Evolutionary conservation across 495 filamentous ascomycete genomes (phyloP), one percentile per base, ranked within the genome.

Genomic region (Penicillium argentinense): DNA sequence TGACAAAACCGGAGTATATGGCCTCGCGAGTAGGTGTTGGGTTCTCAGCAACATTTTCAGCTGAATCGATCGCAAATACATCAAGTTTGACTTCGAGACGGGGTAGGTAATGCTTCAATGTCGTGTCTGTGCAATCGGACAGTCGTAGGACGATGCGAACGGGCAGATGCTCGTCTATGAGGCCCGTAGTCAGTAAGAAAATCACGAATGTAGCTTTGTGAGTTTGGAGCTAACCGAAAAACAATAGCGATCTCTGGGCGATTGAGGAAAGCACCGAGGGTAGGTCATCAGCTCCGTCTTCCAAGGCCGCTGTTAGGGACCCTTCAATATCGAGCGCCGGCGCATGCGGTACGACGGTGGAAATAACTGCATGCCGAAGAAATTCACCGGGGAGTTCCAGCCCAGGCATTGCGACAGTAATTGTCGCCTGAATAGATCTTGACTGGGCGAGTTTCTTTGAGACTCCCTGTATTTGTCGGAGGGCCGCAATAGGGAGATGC

Each of bases 321-420:
- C 81, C 74, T 49, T 87, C 79, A 28, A 91, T 72, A 55, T 83
- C 71, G 49, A 90, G 74, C 28, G 80, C 58, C 29, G 87, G 83
- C 24, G 79, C 76, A 47, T 85, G 73, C 18, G 91, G 91, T 23
- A 95, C 78, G 43, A 96, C 73, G 27, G 91, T 89, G 45, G 85
- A 83, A 19, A 97, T 72, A 33, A 85, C 78, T 12, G 88, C 85
- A 68, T 80, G 73, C 47, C 89, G 80, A 45, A 86, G 72, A 57
- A 92, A 83, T 49, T 87, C 80, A 49, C 70, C 67, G 48, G 68
- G 67, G 27, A 69, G 53, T 27, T 72, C 67, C 47, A 66, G 56
- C 23, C 66, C 63, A 53, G 66, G 57, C 72, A 75, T 75, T 53
- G 57, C 57, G 60, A 64, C 45, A 50, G 42, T 19, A 24, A 40